Evolutionary conservation across 1,284 basidiomycete species (phyloP).

Genomic region (Trametes sp.): DNA sequence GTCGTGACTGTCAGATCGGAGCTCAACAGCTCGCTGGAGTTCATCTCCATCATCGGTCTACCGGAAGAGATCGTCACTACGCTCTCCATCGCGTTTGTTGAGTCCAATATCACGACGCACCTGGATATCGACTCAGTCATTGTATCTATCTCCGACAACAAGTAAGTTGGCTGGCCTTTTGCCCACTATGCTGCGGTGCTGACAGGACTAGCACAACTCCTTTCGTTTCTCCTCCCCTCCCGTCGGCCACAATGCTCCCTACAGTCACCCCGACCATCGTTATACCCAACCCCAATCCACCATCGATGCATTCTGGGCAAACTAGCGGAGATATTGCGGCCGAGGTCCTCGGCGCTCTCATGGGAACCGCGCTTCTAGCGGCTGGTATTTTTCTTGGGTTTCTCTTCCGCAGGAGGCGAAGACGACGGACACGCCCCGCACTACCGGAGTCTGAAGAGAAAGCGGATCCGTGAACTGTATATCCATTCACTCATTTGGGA

Average conservation of each 20-base stretch:
- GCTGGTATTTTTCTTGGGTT: slow-evolving; percentile 15
- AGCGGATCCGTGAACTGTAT: slow-evolving; percentile 7
- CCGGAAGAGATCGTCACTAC: slow-evolving; percentile 37
- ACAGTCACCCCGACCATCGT: slow-evolving; percentile 29
- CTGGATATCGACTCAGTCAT: slow-evolving; percentile 40
- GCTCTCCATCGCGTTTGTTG: slow-evolving; percentile 39
- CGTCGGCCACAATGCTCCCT: slow-evolving; percentile 29
- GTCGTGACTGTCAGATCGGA: slow-evolving; percentile 38
- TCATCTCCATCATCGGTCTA: slow-evolving; percentile 37
- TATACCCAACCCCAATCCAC: slow-evolving; percentile 19
- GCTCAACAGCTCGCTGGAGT: slow-evolving; percentile 38
- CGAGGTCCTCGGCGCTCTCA: slow-evolving; percentile 34
- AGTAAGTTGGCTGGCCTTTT: slow-evolving; percentile 22
- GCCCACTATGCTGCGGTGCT: neutral
- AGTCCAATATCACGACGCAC: slow-evolving; percentile 28
- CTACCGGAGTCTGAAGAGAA: slow-evolving; percentile 9
- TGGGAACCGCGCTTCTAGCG: slow-evolving; percentile 27
- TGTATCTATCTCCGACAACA: slow-evolving; percentile 33
- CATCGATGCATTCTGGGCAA: slow-evolving; percentile 12
- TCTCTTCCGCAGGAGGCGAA: slow-evolving; percentile 24
- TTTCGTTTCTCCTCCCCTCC: slow-evolving; percentile 32
- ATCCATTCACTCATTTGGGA: slow-evolving; percentile 4
- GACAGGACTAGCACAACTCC: slow-evolving; percentile 27
- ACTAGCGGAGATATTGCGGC: slow-evolving; percentile 33
- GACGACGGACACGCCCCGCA: slow-evolving; percentile 26